These are phyloP conservation scores for Moniliella sp. DNA, from an alignment of 1,284 basidiomycete species.

Conservation along the genomic window DNA sequence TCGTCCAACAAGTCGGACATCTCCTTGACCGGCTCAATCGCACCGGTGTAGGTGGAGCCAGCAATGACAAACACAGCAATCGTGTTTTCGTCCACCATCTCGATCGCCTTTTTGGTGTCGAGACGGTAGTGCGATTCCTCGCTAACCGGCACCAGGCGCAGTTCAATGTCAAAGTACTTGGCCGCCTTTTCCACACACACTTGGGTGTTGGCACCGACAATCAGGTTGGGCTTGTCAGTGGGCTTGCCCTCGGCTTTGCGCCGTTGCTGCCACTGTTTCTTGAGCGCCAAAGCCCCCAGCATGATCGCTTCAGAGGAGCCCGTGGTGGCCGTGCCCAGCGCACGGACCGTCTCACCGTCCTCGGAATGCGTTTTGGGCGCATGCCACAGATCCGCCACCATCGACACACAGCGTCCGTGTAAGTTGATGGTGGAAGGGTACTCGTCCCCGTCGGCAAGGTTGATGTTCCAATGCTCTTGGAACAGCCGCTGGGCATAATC, in stretches of 20 bases:
- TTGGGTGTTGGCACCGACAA: slow-evolving; percentile 65
- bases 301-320: slow-evolving; percentile 74
- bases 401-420: slow-evolving; percentile 43
- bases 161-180: slow-evolving; percentile 68
- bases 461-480: slow-evolving; percentile 49
- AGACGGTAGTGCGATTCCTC: slow-evolving; percentile 44
- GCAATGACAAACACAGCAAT: slow-evolving; percentile 22
- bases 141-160: slow-evolving; percentile 20
- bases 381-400: slow-evolving; percentile 79
- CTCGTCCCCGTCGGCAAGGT: slow-evolving; percentile 53
- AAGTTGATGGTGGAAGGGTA: slow-evolving; percentile 44
- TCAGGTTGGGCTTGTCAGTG: slow-evolving; percentile 44
- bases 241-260: slow-evolving; percentile 53
- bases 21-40: slow-evolving; percentile 72
- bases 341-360: slow-evolving; percentile 37
- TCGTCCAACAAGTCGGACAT: slow-evolving; percentile 66
- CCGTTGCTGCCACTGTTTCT: slow-evolving; percentile 73
- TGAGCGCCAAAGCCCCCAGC: slow-evolving; percentile 80
- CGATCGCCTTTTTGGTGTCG: slow-evolving; percentile 60
- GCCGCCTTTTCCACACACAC: slow-evolving; percentile 42
- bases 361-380: slow-evolving; percentile 37
- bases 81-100: slow-evolving; percentile 72
- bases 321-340: slow-evolving; percentile 55
- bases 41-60: slow-evolving; percentile 20
- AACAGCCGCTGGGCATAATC: slow-evolving; percentile 30